These are phyloP conservation scores for Cladophialophora psammophila DNA, from an alignment of 2,329 filamentous ascomycete species.

Conservation along the genomic window DNA sequence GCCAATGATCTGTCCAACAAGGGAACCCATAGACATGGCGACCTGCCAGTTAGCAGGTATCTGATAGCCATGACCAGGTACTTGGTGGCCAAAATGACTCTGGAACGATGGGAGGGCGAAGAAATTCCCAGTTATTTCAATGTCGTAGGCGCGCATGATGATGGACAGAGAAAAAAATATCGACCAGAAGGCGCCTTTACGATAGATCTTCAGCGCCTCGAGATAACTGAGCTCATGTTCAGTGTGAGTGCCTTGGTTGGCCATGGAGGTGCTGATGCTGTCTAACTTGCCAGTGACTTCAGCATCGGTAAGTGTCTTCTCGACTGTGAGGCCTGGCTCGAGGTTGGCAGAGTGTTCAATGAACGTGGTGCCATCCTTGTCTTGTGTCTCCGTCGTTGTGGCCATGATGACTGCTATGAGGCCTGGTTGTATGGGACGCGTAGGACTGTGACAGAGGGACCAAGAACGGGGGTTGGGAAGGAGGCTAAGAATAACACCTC, in stretches of 20 bases:
- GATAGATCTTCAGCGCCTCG: conserved; percentile 8
- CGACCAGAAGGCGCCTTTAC: conserved; percentile 34
- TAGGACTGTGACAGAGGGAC: neutral
- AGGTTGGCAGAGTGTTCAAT: conserved; percentile 1
- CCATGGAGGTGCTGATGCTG: neutral
- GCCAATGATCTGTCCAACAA: conserved; percentile 70
- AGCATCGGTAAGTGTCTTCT: conserved; percentile 7
- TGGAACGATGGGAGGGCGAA: conserved; percentile 46
- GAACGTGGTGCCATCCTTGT: conserved; percentile 5
- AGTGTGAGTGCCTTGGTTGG: neutral
- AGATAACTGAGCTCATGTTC: conserved; percentile 15
- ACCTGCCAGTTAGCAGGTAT: conserved; percentile 65
- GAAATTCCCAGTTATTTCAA: conserved; percentile 41
- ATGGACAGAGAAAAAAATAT: conserved; percentile 39
- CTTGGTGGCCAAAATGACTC: conserved; percentile 19
- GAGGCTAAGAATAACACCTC: neutral
- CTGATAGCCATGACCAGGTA: conserved; percentile 49
- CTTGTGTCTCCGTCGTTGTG: neutral
- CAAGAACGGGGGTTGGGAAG: neutral
- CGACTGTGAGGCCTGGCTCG: conserved; percentile 43
- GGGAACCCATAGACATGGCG: conserved; percentile 62
- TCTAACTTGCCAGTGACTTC: conserved; percentile 8
- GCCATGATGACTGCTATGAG: neutral
- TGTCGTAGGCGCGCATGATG: conserved; percentile 42
- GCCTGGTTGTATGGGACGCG: neutral